Percentiles rank a stretch among this genome's conserved stretches.
Evolutionary conservation across 768 basidiomycete genomes (phyloP).

Genomic region (Tulasnella sp.): DNA sequence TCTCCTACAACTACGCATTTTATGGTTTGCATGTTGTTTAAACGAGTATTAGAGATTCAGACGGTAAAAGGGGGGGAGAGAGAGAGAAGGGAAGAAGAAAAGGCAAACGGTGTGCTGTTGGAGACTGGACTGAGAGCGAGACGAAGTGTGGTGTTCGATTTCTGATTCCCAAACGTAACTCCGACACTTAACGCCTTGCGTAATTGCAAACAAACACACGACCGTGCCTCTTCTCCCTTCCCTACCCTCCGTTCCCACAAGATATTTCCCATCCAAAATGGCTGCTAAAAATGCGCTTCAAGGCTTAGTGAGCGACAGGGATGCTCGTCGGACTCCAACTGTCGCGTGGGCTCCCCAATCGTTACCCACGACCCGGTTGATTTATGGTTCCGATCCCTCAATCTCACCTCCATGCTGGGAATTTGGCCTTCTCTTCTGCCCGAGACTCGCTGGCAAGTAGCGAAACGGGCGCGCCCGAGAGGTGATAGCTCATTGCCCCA

Average conservation of each 20-base stretch:
- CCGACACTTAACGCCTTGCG: neutral
- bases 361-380: no score
- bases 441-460: neutral
- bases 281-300: neutral
- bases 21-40: conserved; percentile 81
- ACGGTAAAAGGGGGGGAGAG: conserved; percentile 1
- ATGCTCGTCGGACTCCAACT: neutral
- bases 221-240: no score
- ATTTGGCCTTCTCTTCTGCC: no score
- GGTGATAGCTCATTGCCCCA: neutral
- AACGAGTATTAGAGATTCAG: neutral
- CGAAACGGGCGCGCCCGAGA: neutral
- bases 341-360: no score
- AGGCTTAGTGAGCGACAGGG: neutral
- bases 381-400: no score
- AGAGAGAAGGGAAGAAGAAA: neutral
- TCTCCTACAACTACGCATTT: conserved; percentile 98
- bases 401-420: no score
- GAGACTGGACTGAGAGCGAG: conserved; percentile 15
- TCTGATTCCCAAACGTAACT: conserved; percentile 13
- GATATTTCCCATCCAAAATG: neutral
- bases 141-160: conserved; percentile 12
- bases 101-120: conserved; percentile 8
- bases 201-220: neutral
- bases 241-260: neutral